These are phyloP conservation scores for Phoenix roebelenii DNA, from an alignment of 176 grass and related monocot genomes.

Conservation along the genomic window DNA sequence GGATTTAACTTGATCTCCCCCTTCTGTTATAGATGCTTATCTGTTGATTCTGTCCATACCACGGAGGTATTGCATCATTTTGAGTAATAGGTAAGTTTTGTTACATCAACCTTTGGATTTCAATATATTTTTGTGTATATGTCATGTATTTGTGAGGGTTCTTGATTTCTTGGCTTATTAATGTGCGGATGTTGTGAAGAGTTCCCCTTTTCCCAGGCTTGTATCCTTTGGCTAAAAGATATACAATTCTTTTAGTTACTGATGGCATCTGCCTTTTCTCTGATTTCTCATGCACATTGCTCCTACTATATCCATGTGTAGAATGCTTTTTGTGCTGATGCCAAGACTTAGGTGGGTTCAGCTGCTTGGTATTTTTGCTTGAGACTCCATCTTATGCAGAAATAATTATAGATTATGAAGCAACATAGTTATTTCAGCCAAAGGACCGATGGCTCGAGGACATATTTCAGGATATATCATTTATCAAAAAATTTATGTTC, in stretches of 20 bases:
- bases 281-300: too few relatives aligned
- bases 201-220: slow-evolving; percentile 19
- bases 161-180: background rate
- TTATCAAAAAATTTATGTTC: too few relatives aligned
- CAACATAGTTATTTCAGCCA: too few relatives aligned
- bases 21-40: slow-evolving; percentile 20
- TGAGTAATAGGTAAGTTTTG: slow-evolving; percentile 29
- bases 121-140: slow-evolving; percentile 25
- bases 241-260: background rate
- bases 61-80: slow-evolving; percentile 22
- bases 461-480: too few relatives aligned
- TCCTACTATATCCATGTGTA: too few relatives aligned
- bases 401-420: too few relatives aligned
- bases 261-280: too few relatives aligned
- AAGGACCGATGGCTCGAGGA: too few relatives aligned
- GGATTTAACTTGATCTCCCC: background rate
- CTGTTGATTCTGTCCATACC: background rate
- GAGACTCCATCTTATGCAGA: too few relatives aligned
- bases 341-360: too few relatives aligned
- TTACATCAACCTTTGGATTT: slow-evolving; percentile 8
- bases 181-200: slow-evolving; percentile 2
- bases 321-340: too few relatives aligned
- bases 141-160: slow-evolving; percentile 12
- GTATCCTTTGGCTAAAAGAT: slow-evolving; percentile 20
- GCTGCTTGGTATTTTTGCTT: too few relatives aligned